phyloP scores from a whole-genome alignment of 2,329 filamentous ascomycete genomes.

The Penicillium olsonii region DNA sequence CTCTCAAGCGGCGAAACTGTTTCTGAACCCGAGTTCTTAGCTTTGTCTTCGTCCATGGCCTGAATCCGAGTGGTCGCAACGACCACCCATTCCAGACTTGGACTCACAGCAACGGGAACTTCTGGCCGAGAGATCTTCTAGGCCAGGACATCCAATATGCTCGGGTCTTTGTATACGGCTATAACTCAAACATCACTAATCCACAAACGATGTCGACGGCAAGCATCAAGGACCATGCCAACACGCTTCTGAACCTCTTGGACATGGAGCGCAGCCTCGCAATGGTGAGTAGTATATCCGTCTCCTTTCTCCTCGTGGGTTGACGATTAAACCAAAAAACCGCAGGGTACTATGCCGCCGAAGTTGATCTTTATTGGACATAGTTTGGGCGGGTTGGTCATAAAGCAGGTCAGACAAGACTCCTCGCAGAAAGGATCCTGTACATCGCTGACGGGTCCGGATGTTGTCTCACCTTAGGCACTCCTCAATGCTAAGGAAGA shows the following conservation, averaged over 20 bases:
- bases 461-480: slow-evolving; percentile 21
- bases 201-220: slow-evolving; percentile 36
- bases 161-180: slow-evolving; percentile 35
- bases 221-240: slow-evolving; percentile 37
- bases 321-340: not conserved
- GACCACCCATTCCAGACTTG: slow-evolving; percentile 37
- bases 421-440: no score
- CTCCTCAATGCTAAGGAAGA: slow-evolving; percentile 38
- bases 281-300: slow-evolving; percentile 15
- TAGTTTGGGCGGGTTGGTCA: slow-evolving; percentile 34
- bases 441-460: not conserved
- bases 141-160: slow-evolving; percentile 31
- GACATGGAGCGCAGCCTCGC: slow-evolving; percentile 33
- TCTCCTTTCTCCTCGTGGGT: no score
- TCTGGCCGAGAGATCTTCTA: slow-evolving; percentile 24
- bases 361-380: slow-evolving; percentile 36
- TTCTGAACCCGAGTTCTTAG: slow-evolving; percentile 9
- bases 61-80: slow-evolving; percentile 32
- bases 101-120: slow-evolving; percentile 28
- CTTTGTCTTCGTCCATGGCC: slow-evolving; percentile 35
- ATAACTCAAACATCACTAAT: slow-evolving; percentile 34
- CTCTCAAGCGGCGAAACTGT: no score
- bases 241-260: slow-evolving; percentile 34
- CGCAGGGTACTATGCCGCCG: slow-evolving; percentile 21
- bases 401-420: slow-evolving; percentile 29